Percentiles rank a stretch among this genome's conserved stretches.
These are phyloP conservation scores for Exophiala viscosa DNA, from an alignment of 2,329 filamentous ascomycete species.

Conservation along the genomic window DNA sequence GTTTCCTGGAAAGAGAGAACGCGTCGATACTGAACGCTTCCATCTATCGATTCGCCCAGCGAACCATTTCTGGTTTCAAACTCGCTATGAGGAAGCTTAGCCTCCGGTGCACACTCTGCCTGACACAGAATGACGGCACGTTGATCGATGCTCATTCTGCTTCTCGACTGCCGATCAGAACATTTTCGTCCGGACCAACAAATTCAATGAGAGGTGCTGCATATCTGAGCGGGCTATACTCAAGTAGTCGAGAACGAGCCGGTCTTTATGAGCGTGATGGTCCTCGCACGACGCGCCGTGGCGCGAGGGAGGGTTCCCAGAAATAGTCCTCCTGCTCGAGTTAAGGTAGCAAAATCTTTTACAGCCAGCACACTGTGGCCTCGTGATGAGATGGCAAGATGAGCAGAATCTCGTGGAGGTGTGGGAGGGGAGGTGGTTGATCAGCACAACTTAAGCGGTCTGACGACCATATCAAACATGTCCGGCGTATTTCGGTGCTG, in stretches of 20 bases:
- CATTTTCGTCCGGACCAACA: constrained; percentile 60
- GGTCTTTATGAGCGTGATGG: no score
- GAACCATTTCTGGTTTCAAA: constrained; percentile 55
- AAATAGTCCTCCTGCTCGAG: no score
- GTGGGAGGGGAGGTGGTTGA: no score
- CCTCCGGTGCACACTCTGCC: constrained; percentile 53
- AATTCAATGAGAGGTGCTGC: constrained; percentile 63
- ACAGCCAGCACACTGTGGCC: no score
- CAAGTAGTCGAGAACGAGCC: background rate
- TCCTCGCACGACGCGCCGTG: no score
- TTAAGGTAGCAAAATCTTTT: no score
- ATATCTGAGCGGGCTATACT: constrained; percentile 46
- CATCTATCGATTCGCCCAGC: constrained; percentile 55
- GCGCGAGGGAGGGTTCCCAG: no score
- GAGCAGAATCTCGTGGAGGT: no score
- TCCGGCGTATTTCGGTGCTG: no score
- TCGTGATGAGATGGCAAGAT: no score
- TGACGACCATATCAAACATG: no score
- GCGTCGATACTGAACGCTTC: constrained; percentile 62
- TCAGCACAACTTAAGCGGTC: no score
- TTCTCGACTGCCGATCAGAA: constrained; percentile 55
- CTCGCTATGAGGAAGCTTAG: constrained; percentile 49
- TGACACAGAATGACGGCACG: constrained; percentile 64
- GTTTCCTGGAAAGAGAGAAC: constrained; percentile 58
- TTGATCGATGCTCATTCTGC: constrained; percentile 51